Base-by-base conservation (phyloP, 2,329 filamentous ascomycete genomes). In the Thelonectria olida region DNA sequence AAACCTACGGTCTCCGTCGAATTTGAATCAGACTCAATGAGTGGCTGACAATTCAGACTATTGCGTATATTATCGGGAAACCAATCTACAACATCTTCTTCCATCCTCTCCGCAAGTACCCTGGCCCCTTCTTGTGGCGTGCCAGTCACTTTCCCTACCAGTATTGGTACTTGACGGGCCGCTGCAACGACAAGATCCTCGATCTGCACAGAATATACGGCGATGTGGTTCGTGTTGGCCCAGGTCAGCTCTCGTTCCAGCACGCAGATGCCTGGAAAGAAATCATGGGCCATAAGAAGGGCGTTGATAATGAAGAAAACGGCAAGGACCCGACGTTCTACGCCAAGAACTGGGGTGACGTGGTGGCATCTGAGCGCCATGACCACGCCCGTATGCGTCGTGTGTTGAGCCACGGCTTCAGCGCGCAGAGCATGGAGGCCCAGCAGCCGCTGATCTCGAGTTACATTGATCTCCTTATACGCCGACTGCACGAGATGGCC, bases 391-490 rank as follows among this genome's bases (percentile, higher is more conserved):
- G 50, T 1, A 45, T 68, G 36, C 42, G 68, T 5, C 55, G 56
- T 8, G 19, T 62, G 4, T 54, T 73, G 0, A 58, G 67, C 1
- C 68, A 67, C 17, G 69, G 64, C 8, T 74, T 74, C 56, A 66
- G 64, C 8, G 70, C 69, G 23, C 62, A 65, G 36, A 56, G 63
- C 4, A 61, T 74, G 63, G 39, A 64, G 9, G 63, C 64, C 2
- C 73, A 75, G 59, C 63, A 74, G 50, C 58, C 66, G 0, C 48
- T 69, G 2, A 65, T 83, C 61, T 70, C 74, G 55, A 62, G 65
- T 0, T 80, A 82, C 63, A 75, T 80, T 19, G 71, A 78, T 47
- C 62, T 80, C 9, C 74, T 83, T 34, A 72, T 82, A 25, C 45
- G 68, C 7, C 74, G 73, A 25, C 64, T 83, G 27, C 70, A 67